These are phyloP conservation scores for Penicillium turbatum DNA, from an alignment of 495 filamentous ascomycete genomes.

Conservation along the genomic window DNA sequence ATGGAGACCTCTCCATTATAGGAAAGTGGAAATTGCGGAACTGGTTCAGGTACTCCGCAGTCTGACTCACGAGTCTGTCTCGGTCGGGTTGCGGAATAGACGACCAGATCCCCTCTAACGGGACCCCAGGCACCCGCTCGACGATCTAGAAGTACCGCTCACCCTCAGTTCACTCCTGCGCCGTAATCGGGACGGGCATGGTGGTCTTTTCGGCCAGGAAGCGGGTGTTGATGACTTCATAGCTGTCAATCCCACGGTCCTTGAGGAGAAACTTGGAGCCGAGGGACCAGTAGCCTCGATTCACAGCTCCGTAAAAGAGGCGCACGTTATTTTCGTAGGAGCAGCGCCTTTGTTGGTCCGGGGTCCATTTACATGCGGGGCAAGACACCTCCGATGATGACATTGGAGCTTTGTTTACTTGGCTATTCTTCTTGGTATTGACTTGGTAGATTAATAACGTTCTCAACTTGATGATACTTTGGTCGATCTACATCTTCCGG, in stretches of 20 bases:
- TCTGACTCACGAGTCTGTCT: neutral
- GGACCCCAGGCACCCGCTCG: constrained; percentile 6
- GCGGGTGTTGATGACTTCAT: constrained; percentile 13
- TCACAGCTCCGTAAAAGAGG: neutral
- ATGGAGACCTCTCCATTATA: neutral
- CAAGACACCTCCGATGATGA: constrained; percentile 8
- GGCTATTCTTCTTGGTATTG: neutral
- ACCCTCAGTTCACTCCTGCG: constrained; percentile 2
- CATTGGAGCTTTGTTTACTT: neutral
- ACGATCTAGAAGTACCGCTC: neutral
- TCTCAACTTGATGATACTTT: neutral
- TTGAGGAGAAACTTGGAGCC: constrained; percentile 12
- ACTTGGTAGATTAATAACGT: neutral
- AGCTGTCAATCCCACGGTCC: constrained; percentile 15
- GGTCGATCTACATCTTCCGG: neutral
- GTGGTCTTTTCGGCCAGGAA: constrained; percentile 18
- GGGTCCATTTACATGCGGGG: constrained; percentile 19
- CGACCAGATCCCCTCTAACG: neutral
- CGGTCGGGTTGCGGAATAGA: constrained; percentile 2
- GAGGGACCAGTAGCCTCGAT: neutral
- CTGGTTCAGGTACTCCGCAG: neutral
- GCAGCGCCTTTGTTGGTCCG: constrained; percentile 9
- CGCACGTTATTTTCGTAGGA: neutral
- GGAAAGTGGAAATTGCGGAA: neutral
- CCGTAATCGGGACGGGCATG: constrained; percentile 9